Base-by-base conservation (phyloP, 306 rosid species). In the Cotoneaster glaucophyllus region DNA sequence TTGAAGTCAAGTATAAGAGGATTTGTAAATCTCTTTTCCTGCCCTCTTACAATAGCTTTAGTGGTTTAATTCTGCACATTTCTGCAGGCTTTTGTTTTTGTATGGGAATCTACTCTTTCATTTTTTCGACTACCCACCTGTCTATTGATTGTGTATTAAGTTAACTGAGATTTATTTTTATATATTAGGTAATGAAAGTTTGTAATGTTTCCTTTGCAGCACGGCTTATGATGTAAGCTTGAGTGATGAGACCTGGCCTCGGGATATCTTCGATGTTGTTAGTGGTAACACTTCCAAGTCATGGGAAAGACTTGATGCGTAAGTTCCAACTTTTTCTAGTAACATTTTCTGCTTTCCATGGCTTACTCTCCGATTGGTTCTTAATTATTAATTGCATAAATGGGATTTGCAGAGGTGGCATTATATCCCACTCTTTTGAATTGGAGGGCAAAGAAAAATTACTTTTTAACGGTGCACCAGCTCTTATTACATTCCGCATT, bases 291-390 rank as follows among this genome's bases (percentile, higher is more conserved):
- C 83, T 71, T 81, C 97, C 64, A 92, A 82, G 79, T 86, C 97
- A 63, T 95, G 99, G 99, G 99, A 95, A 80, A 95, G 88, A 82
- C 96, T 95, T 78, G 97, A 95, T 76, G 97, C 88, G 99, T 95
- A 86, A 89, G 97, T 90, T 62, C 52, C 43, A 4, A 28, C 69
- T 13, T 48, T 52, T 56, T 11, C 62, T 44, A 64, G 43, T 43
- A 28, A 15, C 22, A 26, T 78, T 82, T 81, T 74, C 77, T 70
- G 25, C 48, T 54, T 21, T 64, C 7, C 61, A 48, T 79, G 26
- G 58, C 63, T 21, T 71, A 17, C 57, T 39, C 41, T 29, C 10
- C 26, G 74, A 81, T 48, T 73, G 12, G 62, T 62, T 81, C 73
- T 21, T 76, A 52, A 26, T 56, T 64, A 25, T 31, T 77, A 50